Conservation (phyloP, 805 yeast species). For the Nakazawaea laoshanensis region DNA sequence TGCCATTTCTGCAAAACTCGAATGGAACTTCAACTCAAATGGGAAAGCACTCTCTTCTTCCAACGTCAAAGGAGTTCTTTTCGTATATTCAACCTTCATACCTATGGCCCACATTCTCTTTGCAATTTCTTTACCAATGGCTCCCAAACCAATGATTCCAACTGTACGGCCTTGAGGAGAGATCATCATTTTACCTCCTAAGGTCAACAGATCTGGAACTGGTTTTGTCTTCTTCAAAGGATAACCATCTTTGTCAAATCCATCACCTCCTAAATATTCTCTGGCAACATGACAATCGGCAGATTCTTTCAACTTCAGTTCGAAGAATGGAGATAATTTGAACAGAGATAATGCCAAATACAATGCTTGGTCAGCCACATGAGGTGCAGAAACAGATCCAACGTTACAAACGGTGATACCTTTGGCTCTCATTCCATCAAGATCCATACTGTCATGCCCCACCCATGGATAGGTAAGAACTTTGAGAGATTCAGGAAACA, state of each 20-base stretch:
- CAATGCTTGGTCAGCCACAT: slow-evolving; percentile 58
- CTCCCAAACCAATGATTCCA: slow-evolving; percentile 54
- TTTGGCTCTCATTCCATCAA: slow-evolving; percentile 26
- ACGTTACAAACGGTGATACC: slow-evolving; percentile 41
- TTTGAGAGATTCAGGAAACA: slow-evolving; percentile 36
- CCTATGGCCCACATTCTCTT: slow-evolving; percentile 41
- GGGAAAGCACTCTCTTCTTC: slow-evolving; percentile 18
- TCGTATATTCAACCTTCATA: slow-evolving; percentile 50
- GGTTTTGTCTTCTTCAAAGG: slow-evolving; percentile 11
- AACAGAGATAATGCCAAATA: slow-evolving; percentile 41
- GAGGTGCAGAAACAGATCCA: slow-evolving; percentile 23
- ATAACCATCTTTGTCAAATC: slow-evolving; percentile 27
- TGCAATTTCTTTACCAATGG: slow-evolving; percentile 50
- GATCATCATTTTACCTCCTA: slow-evolving; percentile 26
- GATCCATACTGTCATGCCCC: slow-evolving; percentile 46
- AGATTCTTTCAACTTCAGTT: slow-evolving; percentile 23
- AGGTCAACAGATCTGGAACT: slow-evolving; percentile 24
- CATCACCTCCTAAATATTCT: slow-evolving; percentile 17
- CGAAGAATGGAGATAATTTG: slow-evolving; percentile 40
- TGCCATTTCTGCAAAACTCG: slow-evolving; percentile 24
- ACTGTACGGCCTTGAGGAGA: slow-evolving; percentile 45
- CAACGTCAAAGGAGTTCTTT: slow-evolving; percentile 29
- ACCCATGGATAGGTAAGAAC: slow-evolving; percentile 48
- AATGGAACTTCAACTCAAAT: slow-evolving; percentile 28
- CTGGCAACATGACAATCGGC: slow-evolving; percentile 36